Percentiles rank a stretch among this genome's conserved stretches.
Evolutionary conservation across 2,329 filamentous ascomycete genomes (phyloP).

Genomic region (Aspergillus thermomutatus): DNA sequence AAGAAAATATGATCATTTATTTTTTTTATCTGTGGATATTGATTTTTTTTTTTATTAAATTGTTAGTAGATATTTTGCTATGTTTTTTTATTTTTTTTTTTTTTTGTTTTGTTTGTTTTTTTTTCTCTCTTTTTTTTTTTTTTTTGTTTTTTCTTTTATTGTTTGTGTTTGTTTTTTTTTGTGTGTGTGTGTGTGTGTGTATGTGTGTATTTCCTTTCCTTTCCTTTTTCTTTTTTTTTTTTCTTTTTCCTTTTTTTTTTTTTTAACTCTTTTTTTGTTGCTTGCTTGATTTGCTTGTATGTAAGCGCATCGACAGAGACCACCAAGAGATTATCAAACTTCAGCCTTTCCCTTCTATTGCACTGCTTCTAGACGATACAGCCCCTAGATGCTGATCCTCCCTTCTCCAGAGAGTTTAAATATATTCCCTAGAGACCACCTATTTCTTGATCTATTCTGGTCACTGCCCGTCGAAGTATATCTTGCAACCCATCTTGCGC

Average conservation of each 20-base stretch:
- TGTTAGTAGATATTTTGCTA: neutral
- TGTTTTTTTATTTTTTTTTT: neutral
- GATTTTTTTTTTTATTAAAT: neutral
- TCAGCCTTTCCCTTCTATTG: neutral
- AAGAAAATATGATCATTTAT: too few relatives aligned
- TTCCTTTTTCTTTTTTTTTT: constrained; percentile 2
- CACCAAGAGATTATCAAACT: neutral
- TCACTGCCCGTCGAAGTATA: neutral
- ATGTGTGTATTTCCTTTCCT: constrained; percentile 2
- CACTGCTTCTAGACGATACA: neutral
- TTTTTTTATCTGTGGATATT: too few relatives aligned
- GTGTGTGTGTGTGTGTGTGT: too few relatives aligned
- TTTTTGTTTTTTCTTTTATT: neutral
- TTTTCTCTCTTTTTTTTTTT: neutral
- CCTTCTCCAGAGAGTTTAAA: neutral
- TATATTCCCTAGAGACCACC: neutral
- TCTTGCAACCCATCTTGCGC: neutral
- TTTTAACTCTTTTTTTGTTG: neutral
- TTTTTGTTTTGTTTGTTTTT: too few relatives aligned
- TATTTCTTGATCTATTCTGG: neutral
- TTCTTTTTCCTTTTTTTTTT: constrained; percentile 1
- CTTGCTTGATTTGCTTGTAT: constrained; percentile 1
- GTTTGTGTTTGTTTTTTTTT: too few relatives aligned
- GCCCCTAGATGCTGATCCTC: neutral
- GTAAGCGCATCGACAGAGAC: constrained; percentile 5